Evolutionary conservation across 208 protist genomes (phyloP), one percentile per base, ranked within the genome.

Genomic region (Blastocrithidia nonstop): DNA sequence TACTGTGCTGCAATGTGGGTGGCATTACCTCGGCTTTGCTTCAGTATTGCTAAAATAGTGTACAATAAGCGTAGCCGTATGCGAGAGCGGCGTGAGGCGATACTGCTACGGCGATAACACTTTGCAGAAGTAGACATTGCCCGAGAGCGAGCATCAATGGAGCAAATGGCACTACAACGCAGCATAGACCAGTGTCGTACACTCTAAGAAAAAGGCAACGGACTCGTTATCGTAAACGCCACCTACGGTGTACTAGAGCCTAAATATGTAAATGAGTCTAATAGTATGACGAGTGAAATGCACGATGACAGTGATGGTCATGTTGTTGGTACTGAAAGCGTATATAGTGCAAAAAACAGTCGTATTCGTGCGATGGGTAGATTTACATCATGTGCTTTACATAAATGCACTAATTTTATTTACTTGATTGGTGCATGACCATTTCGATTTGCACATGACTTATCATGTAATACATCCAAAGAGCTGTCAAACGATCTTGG

Each of bases 191-290:
- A 47, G 29, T 71, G 57, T 45, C 66, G 64, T 17, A 51, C 73
- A 6, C 33, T 19, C 29, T 79, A 93, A 50, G 74, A 87, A 31
- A 56, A 58, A 7, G 69, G 74, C 26, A 67, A 67, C 27, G 84
- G 84, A 0, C 69, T 93, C 9, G 76, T 93, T 20, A 82, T 93
- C 28, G 69, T 88, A 50, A 88, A 86, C 54, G 84, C 79, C 0
- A 68, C 63, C 43, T 93, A 89, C 62, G 84, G 84, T 11, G 73
- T 93, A 20, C 50, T 92, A 13, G 40, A 65, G n/a, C 69, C 76
- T 4, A 53, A 61, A 27, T 88, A 66, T 47, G 54, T 54, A 6
- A 69, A 88, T 45, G 47, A 60, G 11, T 45, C 43, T 8, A 22
- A 44, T 21, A 45, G 20, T 21, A 50, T 29, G 0, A n/a, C 33